phyloP scores from a whole-genome alignment of 108 stramenopile species.

The Cafeteria roenbergensis region DNA sequence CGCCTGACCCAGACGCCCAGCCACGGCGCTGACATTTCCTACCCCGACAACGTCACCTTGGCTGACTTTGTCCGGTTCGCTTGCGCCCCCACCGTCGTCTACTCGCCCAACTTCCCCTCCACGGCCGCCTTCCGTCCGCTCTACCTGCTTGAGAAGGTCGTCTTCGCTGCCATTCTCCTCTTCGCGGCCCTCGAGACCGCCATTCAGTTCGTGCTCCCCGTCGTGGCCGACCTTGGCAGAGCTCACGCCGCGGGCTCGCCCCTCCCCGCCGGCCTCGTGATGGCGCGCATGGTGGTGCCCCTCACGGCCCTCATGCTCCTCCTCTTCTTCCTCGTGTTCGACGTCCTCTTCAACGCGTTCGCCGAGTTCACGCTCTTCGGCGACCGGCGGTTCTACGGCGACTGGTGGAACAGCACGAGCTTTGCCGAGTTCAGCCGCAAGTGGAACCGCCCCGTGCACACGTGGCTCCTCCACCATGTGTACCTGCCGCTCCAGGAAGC shows the following conservation, averaged over 20 bases:
- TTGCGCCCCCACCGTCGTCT: neutral
- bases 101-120: neutral
- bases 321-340: conserved; percentile 7
- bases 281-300: neutral
- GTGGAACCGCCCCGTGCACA: conserved; percentile 5
- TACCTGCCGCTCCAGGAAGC: neutral
- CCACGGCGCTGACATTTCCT: no score
- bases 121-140: neutral
- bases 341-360: neutral
- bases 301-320: neutral
- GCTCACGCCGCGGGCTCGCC: neutral
- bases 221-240: neutral
- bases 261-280: neutral
- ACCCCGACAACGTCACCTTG: conserved; percentile 2
- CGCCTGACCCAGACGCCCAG: no score
- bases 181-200: neutral
- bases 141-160: neutral
- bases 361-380: conserved; percentile 1
- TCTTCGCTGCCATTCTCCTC: neutral
- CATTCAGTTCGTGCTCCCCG: neutral
- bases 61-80: neutral
- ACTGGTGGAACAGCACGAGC: conserved; percentile 8
- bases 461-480: conserved; percentile 1
- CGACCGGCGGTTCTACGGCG: conserved; percentile 6
- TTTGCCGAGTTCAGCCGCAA: neutral